Evolutionary conservation across 352 stramenopile species (phyloP), one percentile per base, ranked within the genome.

Genomic region (Pythium dissimile): DNA sequence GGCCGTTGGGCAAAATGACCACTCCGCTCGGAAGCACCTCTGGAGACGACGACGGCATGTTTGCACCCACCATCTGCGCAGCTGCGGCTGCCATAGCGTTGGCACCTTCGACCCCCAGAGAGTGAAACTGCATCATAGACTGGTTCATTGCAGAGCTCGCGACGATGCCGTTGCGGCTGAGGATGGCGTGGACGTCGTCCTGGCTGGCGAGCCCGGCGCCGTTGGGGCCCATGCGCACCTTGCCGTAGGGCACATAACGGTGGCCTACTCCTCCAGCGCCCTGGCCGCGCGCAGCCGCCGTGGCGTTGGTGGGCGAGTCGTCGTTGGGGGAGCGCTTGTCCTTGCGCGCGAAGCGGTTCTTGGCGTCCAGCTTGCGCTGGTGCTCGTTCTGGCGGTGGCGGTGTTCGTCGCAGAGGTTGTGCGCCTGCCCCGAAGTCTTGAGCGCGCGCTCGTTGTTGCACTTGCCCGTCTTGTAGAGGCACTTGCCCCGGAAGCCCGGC

Each of bases 401-500:
- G 64, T 94, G 84, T 53, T 89, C 80, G 53, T 94, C 78, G 60
- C 84, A 94, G 54, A 94, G 79, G 66, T 92, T 94, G 73, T 94
- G 84, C 41, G 84, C 62, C 52, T 78, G 59, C 28, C 84, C 84
- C 2, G 84, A 91, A 30, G 82, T 91, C 69, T 94, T 94, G 59
- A 94, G 74, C 44, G 84, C 84, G 57, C 84, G 84, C 62, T 94
- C 84, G 66, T 94, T 90, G 44, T 66, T 60, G 70, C 84, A 94
- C 60, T 94, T 94, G 60, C 84, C 82, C 12, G 84, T 92, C 71
- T 94, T 94, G 74, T 94, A 94, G 43, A 88, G 73, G 43, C 84
- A 94, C 47, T 85, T 84, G 53, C 84, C 84, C 49, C 84, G 76
- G 67, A 77, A 92, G 52, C 71, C 66, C 24, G 64, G 49, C 10